These are phyloP conservation scores for Cyclotella sp. DNA, from an alignment of 108 stramenopile genomes.

Conservation along the genomic window DNA sequence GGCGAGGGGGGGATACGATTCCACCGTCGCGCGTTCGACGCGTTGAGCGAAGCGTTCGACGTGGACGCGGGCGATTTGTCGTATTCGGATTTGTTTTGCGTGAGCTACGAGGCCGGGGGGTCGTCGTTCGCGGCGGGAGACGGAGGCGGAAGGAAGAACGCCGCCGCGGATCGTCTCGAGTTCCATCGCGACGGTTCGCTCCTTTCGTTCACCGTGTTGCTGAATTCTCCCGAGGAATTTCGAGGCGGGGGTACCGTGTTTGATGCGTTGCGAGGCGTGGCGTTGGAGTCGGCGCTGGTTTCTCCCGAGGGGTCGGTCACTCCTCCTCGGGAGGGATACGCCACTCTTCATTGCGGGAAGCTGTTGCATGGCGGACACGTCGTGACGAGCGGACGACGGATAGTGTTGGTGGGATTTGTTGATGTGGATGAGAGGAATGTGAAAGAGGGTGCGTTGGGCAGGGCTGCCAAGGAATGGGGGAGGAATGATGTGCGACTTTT, in stretches of 20 bases:
- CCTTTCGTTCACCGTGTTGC: conserved; percentile 69
- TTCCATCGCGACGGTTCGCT: conserved; percentile 77
- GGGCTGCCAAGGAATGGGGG: conserved; percentile 71
- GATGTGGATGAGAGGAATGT: conserved; percentile 63
- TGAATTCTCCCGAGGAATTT: conserved; percentile 62
- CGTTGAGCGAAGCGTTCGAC: conserved; percentile 55
- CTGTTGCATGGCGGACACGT: conserved; percentile 76
- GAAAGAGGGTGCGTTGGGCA: conserved; percentile 52
- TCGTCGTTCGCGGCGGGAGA: too few relatives aligned
- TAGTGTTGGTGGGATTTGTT: conserved; percentile 78
- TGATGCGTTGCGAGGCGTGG: conserved; percentile 71
- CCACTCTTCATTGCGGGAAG: conserved; percentile 72
- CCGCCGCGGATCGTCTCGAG: conserved; percentile 80
- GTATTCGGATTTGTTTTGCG: conserved; percentile 77
- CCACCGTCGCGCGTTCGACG: conserved; percentile 51
- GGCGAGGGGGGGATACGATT: conserved; percentile 52
- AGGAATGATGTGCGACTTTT: conserved; percentile 72
- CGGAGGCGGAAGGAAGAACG: neutral
- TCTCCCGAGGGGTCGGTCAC: conserved; percentile 54
- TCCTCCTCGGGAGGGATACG: conserved; percentile 61
- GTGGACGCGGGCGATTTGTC: conserved; percentile 63
- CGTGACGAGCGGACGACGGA: conserved; percentile 64
- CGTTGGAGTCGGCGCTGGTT: conserved; percentile 27
- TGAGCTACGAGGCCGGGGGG: conserved; percentile 68
- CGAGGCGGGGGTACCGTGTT: conserved; percentile 81